phyloP scores from a whole-genome alignment of 2,329 filamentous ascomycete species.

The Atkinsonella texensis region DNA sequence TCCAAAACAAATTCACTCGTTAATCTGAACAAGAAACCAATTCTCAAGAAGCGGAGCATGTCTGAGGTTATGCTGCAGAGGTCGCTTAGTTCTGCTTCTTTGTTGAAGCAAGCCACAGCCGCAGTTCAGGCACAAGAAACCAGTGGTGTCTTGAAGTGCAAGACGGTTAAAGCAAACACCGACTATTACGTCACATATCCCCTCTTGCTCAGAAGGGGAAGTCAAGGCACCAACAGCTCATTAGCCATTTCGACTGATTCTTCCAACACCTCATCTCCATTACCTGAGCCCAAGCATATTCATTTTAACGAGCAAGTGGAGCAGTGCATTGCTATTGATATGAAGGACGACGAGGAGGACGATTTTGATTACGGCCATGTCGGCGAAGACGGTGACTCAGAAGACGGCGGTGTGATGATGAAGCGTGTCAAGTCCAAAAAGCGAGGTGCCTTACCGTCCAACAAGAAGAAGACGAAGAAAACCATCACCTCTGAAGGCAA shows the following conservation, averaged over 20 bases:
- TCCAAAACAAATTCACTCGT: constrained; percentile 53
- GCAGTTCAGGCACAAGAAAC: constrained; percentile 74
- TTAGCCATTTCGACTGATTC: constrained; percentile 55
- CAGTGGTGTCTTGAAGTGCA: constrained; percentile 36
- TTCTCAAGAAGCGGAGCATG: constrained; percentile 92
- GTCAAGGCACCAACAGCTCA: constrained; percentile 47
- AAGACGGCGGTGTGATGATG: constrained; percentile 80
- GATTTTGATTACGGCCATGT: constrained; percentile 44
- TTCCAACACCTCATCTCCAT: constrained; percentile 54
- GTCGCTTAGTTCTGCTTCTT: constrained; percentile 75
- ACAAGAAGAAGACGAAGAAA: constrained; percentile 25
- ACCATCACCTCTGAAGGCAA: constrained; percentile 53
- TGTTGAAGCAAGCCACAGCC: constrained; percentile 80
- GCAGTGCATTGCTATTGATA: constrained; percentile 88
- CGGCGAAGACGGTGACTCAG: constrained; percentile 54
- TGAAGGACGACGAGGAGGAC: constrained; percentile 67
- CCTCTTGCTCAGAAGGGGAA: constrained; percentile 49
- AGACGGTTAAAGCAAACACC: constrained; percentile 51
- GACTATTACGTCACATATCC: constrained; percentile 59
- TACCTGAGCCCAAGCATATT: constrained; percentile 69
- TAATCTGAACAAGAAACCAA: constrained; percentile 64
- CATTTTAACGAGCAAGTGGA: constrained; percentile 94
- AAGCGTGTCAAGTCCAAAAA: constrained; percentile 49
- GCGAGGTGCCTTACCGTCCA: constrained; percentile 37
- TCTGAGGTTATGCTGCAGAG: constrained; percentile 90